Evolutionary conservation across 2,329 filamentous ascomycete genomes (phyloP).

Genomic region (Trichoderma cornu-damae): DNA sequence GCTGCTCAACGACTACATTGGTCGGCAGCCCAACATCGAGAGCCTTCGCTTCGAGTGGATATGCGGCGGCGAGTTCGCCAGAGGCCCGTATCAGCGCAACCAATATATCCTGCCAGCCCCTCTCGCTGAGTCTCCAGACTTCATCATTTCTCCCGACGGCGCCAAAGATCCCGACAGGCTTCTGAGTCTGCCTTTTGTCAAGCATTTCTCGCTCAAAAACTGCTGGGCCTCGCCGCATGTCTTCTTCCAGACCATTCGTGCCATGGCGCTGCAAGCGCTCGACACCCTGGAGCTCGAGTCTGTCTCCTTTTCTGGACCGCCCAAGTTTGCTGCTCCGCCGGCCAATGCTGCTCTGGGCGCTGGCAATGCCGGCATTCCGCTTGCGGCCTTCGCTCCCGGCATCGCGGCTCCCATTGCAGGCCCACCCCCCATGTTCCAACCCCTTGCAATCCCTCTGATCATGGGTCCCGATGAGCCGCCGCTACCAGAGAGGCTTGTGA

Average conservation of each 20-base stretch:
- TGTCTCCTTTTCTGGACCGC: constrained; percentile 55
- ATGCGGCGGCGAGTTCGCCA: constrained; percentile 61
- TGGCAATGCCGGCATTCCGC: background rate
- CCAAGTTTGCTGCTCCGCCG: constrained; percentile 27
- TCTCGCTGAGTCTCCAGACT: constrained; percentile 35
- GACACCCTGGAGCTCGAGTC: constrained; percentile 56
- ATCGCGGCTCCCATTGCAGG: background rate
- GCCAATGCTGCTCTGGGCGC: constrained; percentile 6
- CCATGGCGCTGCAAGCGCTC: constrained; percentile 44
- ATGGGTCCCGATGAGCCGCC: background rate
- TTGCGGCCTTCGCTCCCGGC: background rate
- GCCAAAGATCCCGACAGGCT: constrained; percentile 35
- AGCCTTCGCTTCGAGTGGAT: constrained; percentile 61
- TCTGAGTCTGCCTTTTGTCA: constrained; percentile 51
- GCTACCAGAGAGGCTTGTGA: constrained; percentile 13
- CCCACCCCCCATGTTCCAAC: background rate
- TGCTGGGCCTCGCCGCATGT: constrained; percentile 62
- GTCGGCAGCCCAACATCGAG: constrained; percentile 45
- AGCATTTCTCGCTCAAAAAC: constrained; percentile 59
- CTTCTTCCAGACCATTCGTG: constrained; percentile 46
- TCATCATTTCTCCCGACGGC: constrained; percentile 30
- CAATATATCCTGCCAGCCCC: constrained; percentile 59
- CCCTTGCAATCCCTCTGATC: background rate
- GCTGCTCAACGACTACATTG: constrained; percentile 49
- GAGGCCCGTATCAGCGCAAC: constrained; percentile 57